Evolutionary conservation across 768 basidiomycete genomes (phyloP), one percentile per base, ranked within the genome.

Genomic region (Piloderma croceum): DNA sequence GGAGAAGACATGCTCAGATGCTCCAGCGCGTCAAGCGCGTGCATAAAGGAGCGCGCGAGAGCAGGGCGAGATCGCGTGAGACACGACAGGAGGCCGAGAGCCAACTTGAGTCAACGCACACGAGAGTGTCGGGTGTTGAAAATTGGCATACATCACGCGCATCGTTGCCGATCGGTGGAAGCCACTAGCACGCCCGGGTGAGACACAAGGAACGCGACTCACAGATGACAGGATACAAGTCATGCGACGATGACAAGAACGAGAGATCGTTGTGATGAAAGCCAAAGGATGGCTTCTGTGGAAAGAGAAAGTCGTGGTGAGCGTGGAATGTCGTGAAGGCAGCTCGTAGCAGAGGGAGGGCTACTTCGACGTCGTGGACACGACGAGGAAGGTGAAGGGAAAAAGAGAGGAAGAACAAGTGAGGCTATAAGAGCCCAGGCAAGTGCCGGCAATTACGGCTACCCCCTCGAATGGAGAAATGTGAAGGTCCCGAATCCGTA

Each of bases 161-260:
- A 29, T 25, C n/a, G n/a, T n/a, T n/a, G n/a, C n/a, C n/a, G n/a
- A n/a, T n/a, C n/a, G n/a, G n/a, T n/a, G n/a, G n/a, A n/a, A n/a
- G n/a, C n/a, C n/a, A 36, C 34, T 35, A 42, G 42, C 22, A 27
- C 31, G 25, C 39, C 41, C 39, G 40, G 42, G 31, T 20, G 44
- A 43, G 29, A 48, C 43, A 34, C 42, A 35, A 39, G 44, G 43
- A 31, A 29, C 11, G 27, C 29, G 40, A 66, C 66, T 69, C 56
- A 70, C 70, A 44, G 46, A 53, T 46, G 56, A 46, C 46, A 58
- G 56, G 56, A 58, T 58, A 48, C 52, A 55, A 43, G 53, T 62
- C 71, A 70, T 71, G 56, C 70, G 62, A 69, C 52, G 58, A 57
- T 34, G 57, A 52, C 47, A 43, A 47, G 32, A 41, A 51, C 54